Evolutionary conservation across 495 filamentous ascomycete genomes (phyloP), one percentile per base, ranked within the genome.

Genomic region (Neurospora sp.): DNA sequence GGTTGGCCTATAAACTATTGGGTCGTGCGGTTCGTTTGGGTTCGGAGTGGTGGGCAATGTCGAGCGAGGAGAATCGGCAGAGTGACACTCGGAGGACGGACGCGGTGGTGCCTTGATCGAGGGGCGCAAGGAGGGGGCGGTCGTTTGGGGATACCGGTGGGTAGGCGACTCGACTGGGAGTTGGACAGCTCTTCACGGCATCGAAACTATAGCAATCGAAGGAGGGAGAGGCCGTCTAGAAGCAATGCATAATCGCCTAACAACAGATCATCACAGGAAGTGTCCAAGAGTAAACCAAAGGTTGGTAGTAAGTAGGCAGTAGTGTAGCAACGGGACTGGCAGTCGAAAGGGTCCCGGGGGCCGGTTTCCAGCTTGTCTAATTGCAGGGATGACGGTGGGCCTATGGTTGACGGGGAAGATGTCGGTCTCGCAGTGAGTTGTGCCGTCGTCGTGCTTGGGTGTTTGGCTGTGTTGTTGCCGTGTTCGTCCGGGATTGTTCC

Each of bases 271-370:
- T 22, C 31, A 38, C 39, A 44, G 8, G 71, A 46, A 72, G 69
- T 39, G 18, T 42, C 14, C 39, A 71, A 37, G 75, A 78, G 27
- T 48, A 71, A n/a, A 72, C 59, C 69, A 42, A 65, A 70, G 46
- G 75, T 76, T 77, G 74, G 71, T 73, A 74, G 70, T 39, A 68
- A 40, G 20, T 68, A 41, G 44, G 44, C 44, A 48, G n/a, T 75
- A 42, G 69, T 20, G 69, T 20, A 40, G 14, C 41, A 11, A 35
- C 40, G 44, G 39, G 27, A 70, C 27, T 39, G 22, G 37, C 39
- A 71, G 22, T 39, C 37, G 16, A 20, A 70, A 71, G 70, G 68
- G 48, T 41, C 22, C 27, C 12, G 70, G 35, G 68, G 42, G 48
- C 31, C 68, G 61, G 74, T 70, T 73, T 74, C 59, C 65, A 70